These are phyloP conservation scores for Glycine soja DNA, from an alignment of 306 rosid genomes.

Conservation along the genomic window DNA sequence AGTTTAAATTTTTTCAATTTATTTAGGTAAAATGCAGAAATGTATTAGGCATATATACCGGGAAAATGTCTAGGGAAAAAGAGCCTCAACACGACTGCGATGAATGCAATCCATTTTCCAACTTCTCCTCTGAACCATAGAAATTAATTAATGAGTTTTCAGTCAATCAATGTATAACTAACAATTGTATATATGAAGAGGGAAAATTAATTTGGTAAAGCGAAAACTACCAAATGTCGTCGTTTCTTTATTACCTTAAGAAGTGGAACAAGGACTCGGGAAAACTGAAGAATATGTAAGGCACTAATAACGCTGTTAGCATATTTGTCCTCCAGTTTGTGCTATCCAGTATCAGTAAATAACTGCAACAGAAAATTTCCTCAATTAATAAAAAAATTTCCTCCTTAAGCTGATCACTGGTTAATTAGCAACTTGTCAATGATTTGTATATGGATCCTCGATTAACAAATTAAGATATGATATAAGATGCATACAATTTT, in stretches of 20 bases:
- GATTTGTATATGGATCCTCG: background rate
- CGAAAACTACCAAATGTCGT: background rate
- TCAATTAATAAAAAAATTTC: too few species aligned
- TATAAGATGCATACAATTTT: too few species aligned
- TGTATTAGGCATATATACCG: slow-evolving; percentile 51
- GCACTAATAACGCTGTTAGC: slow-evolving; percentile 83
- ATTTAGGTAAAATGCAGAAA: too few species aligned
- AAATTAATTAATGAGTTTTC: background rate
- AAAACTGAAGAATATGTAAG: slow-evolving; percentile 88
- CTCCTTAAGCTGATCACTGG: background rate
- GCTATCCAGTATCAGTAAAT: slow-evolving; percentile 84
- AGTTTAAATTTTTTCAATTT: too few species aligned
- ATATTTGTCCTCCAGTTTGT: slow-evolving; percentile 94
- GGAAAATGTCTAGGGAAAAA: slow-evolving; percentile 89
- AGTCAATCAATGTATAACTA: background rate
- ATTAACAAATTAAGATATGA: too few species aligned
- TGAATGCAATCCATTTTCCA: slow-evolving; percentile 84
- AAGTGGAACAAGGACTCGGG: slow-evolving; percentile 67
- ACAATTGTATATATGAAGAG: background rate
- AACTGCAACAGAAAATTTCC: background rate
- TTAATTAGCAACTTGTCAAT: background rate
- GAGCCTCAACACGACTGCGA: slow-evolving; percentile 80
- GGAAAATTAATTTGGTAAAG: background rate
- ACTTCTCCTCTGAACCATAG: slow-evolving; percentile 66
- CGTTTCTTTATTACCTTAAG: slow-evolving; percentile 56